These are phyloP conservation scores for Saccharum hybrid DNA, from an alignment of 202 grass and related monocot species.

Conservation along the genomic window DNA sequence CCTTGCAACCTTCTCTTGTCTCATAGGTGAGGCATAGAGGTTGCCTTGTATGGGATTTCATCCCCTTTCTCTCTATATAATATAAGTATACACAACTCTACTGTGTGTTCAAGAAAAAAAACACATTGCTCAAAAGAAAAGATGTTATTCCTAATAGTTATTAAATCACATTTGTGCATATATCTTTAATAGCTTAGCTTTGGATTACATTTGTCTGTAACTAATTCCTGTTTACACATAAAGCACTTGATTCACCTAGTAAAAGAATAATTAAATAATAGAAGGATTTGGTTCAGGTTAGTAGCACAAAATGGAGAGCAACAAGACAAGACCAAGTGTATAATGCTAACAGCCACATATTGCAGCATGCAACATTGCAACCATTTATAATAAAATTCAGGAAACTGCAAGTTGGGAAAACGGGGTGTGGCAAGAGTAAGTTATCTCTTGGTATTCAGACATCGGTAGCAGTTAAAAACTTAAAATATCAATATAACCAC, in stretches of 20 bases:
- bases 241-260: not conserved
- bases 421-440: not conserved
- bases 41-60: too few species aligned
- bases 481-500: conserved; percentile 26
- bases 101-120: not conserved
- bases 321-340: conserved; percentile 8
- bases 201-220: not conserved
- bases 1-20: too few species aligned
- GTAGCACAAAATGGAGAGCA: not conserved
- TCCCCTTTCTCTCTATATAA: too few species aligned
- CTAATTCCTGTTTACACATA: not conserved
- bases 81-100: too few species aligned
- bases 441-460: conserved; percentile 30
- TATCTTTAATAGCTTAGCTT: not conserved
- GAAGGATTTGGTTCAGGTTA: conserved; percentile 11
- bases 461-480: conserved; percentile 14
- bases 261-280: conserved; percentile 3
- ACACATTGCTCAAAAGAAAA: conserved; percentile 17
- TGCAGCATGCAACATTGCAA: conserved; percentile 1
- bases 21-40: too few species aligned
- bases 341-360: not conserved
- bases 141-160: not conserved
- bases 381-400: conserved; percentile 30
- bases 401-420: conserved; percentile 1
- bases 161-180: not conserved